Evolutionary conservation across 352 stramenopile species (phyloP), one percentile per base, ranked within the genome.

Genomic region (Phytophthora sp.): DNA sequence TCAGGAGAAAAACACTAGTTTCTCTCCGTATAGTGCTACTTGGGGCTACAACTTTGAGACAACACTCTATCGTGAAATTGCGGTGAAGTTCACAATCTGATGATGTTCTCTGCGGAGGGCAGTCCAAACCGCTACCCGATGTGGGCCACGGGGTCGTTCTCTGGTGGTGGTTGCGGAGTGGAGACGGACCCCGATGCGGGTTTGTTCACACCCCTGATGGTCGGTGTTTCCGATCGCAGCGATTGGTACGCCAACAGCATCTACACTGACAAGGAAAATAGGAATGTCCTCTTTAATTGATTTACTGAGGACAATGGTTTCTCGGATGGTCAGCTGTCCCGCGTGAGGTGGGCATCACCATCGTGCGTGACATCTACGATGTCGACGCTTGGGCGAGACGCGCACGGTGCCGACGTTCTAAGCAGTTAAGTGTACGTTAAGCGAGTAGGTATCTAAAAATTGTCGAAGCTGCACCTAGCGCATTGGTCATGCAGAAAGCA

Each of bases 221-320:
- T 90, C 2, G 81, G 81, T 17, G 62, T 90, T 20, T 79, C 76
- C 18, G 80, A 89, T 54, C 74, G 74, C 32, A 84, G 75, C 30
- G 68, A 87, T 60, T 89, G 80, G 80, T 89, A 89, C 55, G 80
- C 80, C 31, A 87, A 87, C 64, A 79, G 61, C 45, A 76, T 88
- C 38, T 84, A 86, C 74, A 84, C 76, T 12, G 72, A 89, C 66
- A 72, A 81, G 26, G 63, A 77, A 44, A 68, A 68, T 54, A 87
- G 87, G 71, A 18, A 82, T 20, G 74, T 89, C 8, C 39, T 89
- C 26, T 77, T 84, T 44, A 78, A 76, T n/a, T 89, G 80, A 78
- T 85, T 88, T 57, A 73, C 61, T 3, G 81, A 90, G 52, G 69
- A 87, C 66, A 90, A 77, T 23, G 66, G 62, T 30, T 87, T 76